Conservation (phyloP, 306 rosid genomes). For the Prunus mira region DNA sequence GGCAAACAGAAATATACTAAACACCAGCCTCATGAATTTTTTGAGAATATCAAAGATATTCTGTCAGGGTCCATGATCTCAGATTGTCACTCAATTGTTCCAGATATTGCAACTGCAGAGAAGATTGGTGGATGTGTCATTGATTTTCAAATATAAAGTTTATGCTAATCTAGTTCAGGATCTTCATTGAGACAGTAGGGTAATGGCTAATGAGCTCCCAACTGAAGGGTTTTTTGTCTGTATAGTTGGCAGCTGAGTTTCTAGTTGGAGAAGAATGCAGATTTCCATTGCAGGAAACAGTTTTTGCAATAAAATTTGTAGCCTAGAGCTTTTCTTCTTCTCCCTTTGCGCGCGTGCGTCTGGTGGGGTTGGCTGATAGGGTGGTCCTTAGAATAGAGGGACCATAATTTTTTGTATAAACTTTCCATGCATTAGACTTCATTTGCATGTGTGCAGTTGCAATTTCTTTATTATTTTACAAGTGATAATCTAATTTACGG, state of each 20-base stretch:
- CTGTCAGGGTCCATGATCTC: constrained; percentile 37
- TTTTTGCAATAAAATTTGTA: not conserved
- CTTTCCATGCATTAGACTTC: constrained; percentile 4
- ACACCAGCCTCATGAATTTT: constrained; percentile 37
- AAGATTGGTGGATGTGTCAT: constrained; percentile 52
- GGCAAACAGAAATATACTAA: constrained; percentile 19
- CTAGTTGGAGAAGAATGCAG: not conserved
- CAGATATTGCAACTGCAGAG: constrained; percentile 58
- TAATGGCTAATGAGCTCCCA: constrained; percentile 11
- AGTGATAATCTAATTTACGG: no score
- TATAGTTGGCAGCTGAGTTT: constrained; percentile 4
- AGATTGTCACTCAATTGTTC: constrained; percentile 28
- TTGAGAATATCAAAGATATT: constrained; percentile 43
- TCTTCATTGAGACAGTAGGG: not conserved
- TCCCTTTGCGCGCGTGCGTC: not conserved
- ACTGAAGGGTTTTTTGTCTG: not conserved
- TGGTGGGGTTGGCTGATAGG: not conserved
- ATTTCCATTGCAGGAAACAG: constrained; percentile 1
- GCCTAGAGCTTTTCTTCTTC: not conserved
- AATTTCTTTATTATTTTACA: not conserved
- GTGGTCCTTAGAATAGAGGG: not conserved
- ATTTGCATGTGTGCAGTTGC: not conserved
- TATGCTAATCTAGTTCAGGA: not conserved
- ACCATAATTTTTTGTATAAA: no score
- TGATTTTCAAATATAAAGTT: constrained; percentile 59